Base-by-base conservation (phyloP, 2,329 filamentous ascomycete genomes). In the Stachybotrys chlorohalonatus region DNA sequence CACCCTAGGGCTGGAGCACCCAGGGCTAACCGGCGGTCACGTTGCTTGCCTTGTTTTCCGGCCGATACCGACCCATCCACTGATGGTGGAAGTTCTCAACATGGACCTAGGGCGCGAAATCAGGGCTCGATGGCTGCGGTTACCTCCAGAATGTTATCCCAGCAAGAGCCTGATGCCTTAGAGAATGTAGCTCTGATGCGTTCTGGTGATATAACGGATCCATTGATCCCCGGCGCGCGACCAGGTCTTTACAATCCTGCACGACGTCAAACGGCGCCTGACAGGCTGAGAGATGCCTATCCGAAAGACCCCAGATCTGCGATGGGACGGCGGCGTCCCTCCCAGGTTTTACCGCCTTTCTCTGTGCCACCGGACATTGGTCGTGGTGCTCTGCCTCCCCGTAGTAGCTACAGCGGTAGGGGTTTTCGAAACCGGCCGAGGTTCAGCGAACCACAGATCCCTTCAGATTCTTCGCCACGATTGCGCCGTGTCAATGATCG, bases 11-110 rank as follows among this genome's bases (percentile, higher is more conserved):
- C 42, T 7, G 30, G 24, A 7, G n/a, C 17, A 15, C 31, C 31
- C 39, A 50, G 53, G 52, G 49, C 13, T 36, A 55, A 53, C 31
- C 49, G 24, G 16, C 49, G 49, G 31, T 55, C 55, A 9, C 58
- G 53, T 45, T 72, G 68, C 51, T 54, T 67, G 11, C 65, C 67
- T 48, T 72, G 69, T 51, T 64, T 66, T 51, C 53, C 62, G 1
- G 57, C 48, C 9, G 57, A 63, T 42, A 55, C 61, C 16, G 60
- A 63, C 15, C 56, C 60, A 30, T 62, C 60, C 13, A 62, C 60
- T 39, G 61, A 65, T 48, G 55, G 56, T 5, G 63, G 61, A 9
- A 61, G 60, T 61, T 56, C 62, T 32, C 60, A 63, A 48, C 62
- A 64, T 53, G 56, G 54, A 52, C 54, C 49, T 11, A 53, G 57